Conservation (phyloP, 345 rosid species). For the Nasturtium officinale region DNA sequence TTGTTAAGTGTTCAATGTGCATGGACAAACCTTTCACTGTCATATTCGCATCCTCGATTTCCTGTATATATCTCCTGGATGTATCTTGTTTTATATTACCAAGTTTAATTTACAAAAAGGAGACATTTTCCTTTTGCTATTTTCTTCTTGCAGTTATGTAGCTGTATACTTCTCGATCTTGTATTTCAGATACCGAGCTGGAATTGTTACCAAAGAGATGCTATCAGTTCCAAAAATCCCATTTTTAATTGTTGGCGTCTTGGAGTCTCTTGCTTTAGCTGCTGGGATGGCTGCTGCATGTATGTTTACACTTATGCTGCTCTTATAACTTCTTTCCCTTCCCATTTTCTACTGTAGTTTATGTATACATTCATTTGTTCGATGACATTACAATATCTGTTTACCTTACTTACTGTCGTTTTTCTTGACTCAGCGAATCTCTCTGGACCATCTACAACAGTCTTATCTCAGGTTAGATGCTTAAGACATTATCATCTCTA, state of each 20-base stretch:
- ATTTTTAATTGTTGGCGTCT: slow-evolving; percentile 68
- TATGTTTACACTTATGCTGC: slow-evolving; percentile 28
- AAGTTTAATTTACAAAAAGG: not conserved
- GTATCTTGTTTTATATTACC: slow-evolving; percentile 8
- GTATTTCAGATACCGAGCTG: slow-evolving; percentile 75
- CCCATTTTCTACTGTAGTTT: slow-evolving; percentile 9
- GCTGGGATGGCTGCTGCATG: slow-evolving; percentile 99
- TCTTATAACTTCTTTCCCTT: not conserved
- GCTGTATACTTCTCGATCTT: slow-evolving; percentile 74
- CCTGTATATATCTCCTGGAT: not conserved
- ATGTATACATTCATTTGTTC: not conserved
- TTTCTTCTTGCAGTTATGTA: slow-evolving; percentile 58
- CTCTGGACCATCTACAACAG: slow-evolving; percentile 88
- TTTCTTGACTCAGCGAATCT: slow-evolving; percentile 74
- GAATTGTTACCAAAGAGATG: slow-evolving; percentile 92
- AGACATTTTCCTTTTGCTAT: not conserved
- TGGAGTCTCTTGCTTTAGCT: slow-evolving; percentile 91
- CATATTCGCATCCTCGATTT: not conserved
- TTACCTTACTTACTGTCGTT: slow-evolving; percentile 30
- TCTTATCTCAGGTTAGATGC: slow-evolving; percentile 84
- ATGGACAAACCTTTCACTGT: not conserved
- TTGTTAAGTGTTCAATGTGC: slow-evolving; percentile 5
- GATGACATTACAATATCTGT: not conserved
- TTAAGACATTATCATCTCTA: not conserved
- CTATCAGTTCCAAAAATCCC: slow-evolving; percentile 83